Percentiles rank a stretch among this genome's conserved stretches.
Conservation (phyloP, 2,329 filamentous ascomycete species). For the Fusarium liriodendri region DNA sequence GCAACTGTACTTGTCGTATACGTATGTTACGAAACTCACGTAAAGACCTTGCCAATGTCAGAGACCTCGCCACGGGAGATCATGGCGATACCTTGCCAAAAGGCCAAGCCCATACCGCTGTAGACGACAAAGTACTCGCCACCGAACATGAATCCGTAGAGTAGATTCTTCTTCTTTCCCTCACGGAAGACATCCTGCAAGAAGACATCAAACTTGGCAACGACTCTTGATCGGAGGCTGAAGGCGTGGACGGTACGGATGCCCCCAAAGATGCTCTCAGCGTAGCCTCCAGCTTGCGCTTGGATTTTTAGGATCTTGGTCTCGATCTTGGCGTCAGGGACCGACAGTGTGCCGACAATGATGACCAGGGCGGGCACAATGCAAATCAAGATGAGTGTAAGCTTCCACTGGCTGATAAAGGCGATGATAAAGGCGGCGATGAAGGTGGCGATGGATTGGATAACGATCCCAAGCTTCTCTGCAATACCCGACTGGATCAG, state of each 20-base stretch:
- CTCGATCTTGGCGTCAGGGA: conserved; percentile 32
- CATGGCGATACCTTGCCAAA: conserved; percentile 56
- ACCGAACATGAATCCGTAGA: conserved; percentile 1
- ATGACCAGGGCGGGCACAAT: conserved; percentile 40
- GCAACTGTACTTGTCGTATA: neutral
- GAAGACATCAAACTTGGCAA: conserved; percentile 49
- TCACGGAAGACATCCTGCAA: conserved; percentile 45
- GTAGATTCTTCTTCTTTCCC: neutral
- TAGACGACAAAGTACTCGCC: conserved; percentile 46
- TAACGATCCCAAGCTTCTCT: conserved; percentile 31
- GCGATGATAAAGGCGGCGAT: conserved; percentile 51
- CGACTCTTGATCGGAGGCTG: conserved; percentile 48
- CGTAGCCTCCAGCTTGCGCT: conserved; percentile 44
- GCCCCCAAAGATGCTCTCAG: conserved; percentile 48
- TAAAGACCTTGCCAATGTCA: conserved; percentile 42
- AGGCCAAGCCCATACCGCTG: conserved; percentile 52
- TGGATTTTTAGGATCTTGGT: conserved; percentile 45
- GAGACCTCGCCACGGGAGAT: conserved; percentile 48
- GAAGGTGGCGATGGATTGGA: conserved; percentile 51
- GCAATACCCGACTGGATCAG: conserved; percentile 24
- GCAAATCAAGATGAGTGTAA: conserved; percentile 51
- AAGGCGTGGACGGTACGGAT: conserved; percentile 55
- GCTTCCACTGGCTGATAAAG: conserved; percentile 53
- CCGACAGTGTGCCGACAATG: conserved; percentile 42
- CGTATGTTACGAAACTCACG: neutral